Conservation (phyloP, 805 yeast species). For the Candida taoyuanica region DNA sequence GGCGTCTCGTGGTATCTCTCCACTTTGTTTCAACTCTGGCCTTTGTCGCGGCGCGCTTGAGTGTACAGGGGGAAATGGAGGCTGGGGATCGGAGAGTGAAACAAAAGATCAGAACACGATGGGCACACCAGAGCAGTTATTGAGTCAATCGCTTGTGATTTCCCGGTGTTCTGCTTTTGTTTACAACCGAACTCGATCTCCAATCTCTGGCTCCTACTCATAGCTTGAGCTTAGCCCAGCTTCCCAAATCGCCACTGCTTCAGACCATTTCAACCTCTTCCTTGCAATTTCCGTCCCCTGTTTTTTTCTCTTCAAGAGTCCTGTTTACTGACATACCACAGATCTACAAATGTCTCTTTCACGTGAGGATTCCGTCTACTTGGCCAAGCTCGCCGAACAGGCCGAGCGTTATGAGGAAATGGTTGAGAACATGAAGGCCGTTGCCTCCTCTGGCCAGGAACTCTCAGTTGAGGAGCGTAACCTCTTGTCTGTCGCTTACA, state of each 20-base stretch:
- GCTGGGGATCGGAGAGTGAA: too few relatives aligned
- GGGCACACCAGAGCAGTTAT: too few relatives aligned
- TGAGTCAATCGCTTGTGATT: background rate
- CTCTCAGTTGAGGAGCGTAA: constrained; percentile 97
- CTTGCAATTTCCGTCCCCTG: background rate
- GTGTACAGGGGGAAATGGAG: too few relatives aligned
- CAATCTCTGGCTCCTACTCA: too few relatives aligned
- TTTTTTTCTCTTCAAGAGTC: background rate
- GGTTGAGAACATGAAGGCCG: constrained; percentile 98
- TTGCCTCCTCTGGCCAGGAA: constrained; percentile 94
- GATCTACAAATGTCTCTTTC: constrained; percentile 57
- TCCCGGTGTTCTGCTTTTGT: background rate
- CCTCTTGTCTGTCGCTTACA: constrained; percentile 93
- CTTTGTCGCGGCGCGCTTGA: background rate
- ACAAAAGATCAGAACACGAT: too few relatives aligned
- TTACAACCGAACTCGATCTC: too few relatives aligned
- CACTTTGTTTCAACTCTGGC: background rate
- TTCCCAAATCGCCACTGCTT: too few relatives aligned
- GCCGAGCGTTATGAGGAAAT: constrained; percentile 99
- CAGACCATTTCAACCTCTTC: too few relatives aligned
- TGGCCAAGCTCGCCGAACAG: constrained; percentile 98
- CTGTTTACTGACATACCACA: constrained; percentile 4
- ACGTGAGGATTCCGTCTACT: constrained; percentile 97
- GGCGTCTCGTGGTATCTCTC: background rate
- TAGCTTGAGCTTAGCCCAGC: too few relatives aligned